A percentile compares a stretch with the other conserved stretches of the same genome.
Evolutionary conservation across 768 basidiomycete genomes (phyloP).

Genomic region (Tricholoma saponaceum): DNA sequence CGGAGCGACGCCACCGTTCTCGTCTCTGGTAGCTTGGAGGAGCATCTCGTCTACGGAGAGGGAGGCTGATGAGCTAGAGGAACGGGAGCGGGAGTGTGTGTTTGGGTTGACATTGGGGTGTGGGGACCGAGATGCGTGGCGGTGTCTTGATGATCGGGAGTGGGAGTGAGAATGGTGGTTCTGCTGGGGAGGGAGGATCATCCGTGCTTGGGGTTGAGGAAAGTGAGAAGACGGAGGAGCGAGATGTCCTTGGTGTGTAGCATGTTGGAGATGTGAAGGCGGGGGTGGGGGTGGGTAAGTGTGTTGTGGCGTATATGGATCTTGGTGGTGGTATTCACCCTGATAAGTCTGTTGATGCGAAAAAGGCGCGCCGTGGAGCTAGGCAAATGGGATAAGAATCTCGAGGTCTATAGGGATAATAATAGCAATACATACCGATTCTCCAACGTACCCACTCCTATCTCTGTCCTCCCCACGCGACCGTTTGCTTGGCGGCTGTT

Average conservation of each 20-base stretch:
- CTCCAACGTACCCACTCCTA: not conserved
- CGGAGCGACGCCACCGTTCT: not conserved
- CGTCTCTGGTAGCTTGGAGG: slow-evolving; percentile 27
- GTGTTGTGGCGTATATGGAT: not conserved
- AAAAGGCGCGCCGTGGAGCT: too few species aligned
- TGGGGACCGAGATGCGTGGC: not conserved
- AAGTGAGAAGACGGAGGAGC: not conserved
- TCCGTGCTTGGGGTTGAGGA: slow-evolving; percentile 2
- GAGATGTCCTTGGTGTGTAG: not conserved
- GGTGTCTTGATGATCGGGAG: not conserved
- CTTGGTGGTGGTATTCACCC: not conserved
- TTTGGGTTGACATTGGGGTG: too few species aligned
- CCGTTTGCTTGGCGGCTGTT: slow-evolving; percentile 49
- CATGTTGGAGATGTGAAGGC: not conserved
- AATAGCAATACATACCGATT: not conserved
- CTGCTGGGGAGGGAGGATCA: slow-evolving; percentile 15
- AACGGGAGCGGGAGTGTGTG: slow-evolving; percentile 23
- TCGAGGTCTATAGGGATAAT: too few species aligned
- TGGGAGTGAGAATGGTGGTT: slow-evolving; percentile 11
- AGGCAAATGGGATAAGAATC: too few species aligned
- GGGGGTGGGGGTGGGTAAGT: not conserved
- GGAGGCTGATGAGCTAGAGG: slow-evolving; percentile 31
- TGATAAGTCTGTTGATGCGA: not conserved
- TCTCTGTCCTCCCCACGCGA: slow-evolving; percentile 20
- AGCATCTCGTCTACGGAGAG: slow-evolving; percentile 46